Evolutionary conservation across 2,329 filamentous ascomycete species (phyloP).

Genomic region (Dactylellina cionopaga): DNA sequence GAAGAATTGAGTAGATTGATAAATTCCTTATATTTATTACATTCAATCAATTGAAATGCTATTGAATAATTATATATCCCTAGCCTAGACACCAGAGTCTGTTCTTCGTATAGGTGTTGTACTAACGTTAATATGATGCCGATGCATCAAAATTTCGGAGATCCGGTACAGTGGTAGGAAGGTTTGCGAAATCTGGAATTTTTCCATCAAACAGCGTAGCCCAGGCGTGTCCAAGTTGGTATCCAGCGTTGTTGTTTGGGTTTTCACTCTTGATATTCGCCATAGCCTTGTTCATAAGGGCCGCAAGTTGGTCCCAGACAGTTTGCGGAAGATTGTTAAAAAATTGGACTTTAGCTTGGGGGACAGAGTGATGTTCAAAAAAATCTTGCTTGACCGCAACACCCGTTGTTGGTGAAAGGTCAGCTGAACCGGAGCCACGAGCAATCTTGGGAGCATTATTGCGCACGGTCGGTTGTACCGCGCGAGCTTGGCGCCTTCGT

Average conservation of each 20-base stretch:
- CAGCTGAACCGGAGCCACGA: not conserved
- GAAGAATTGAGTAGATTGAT: no score
- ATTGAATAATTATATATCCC: no score
- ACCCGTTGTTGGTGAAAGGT: not conserved
- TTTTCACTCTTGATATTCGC: not conserved
- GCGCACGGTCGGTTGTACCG: not conserved
- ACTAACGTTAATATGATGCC: no score
- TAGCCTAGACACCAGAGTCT: no score
- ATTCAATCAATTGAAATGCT: no score
- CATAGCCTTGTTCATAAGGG: not conserved
- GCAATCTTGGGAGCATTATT: not conserved
- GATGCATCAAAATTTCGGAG: no score
- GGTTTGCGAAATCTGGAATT: constrained; percentile 1
- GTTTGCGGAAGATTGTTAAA: not conserved
- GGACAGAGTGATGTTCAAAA: not conserved
- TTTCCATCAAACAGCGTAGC: not conserved
- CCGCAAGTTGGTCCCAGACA: constrained; percentile 2
- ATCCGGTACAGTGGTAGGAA: not conserved
- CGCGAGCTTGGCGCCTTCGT: not conserved
- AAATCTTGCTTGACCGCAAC: not conserved
- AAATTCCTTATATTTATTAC: no score
- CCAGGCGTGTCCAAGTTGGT: constrained; percentile 11
- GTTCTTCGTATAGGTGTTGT: no score
- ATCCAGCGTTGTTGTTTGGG: not conserved
- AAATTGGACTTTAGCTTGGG: not conserved